Base-by-base conservation (phyloP, 1,139 yeast species). In the Debaryomyces nepalensis region DNA sequence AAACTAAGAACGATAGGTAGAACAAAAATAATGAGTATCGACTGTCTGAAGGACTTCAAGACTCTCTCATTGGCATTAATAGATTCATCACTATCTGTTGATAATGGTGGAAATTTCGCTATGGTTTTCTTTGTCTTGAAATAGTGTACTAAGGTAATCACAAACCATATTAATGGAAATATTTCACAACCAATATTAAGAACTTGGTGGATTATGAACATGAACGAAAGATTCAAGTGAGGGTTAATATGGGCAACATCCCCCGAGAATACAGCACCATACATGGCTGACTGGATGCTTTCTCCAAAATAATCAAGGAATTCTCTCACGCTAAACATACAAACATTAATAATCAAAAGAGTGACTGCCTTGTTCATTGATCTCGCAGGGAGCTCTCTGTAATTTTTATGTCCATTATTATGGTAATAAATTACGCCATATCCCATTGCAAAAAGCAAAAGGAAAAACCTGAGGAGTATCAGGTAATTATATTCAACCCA, bases 381-480 rank as follows among this genome's bases (percentile, higher is more conserved):
- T 3, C 50, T 42, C 6, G 47, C 43, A 2, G 74, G 73, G 9
- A 68, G 44, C 31, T 55, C 45, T 39, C 71, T 51, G 40, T 55
- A 66, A 33, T 62, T 58, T 38, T 52, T 54, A 12, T 69, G 53
- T 26, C 52, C 55, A 2, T 59, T 61, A 29, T 52, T 51, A 31
- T 59, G 63, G 45, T 61, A 62, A 45, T 65, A 70, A 15, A 69
- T 51, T 3, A 68, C 72, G 1, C 75, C 75, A 42, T 63, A 68
- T 0, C 75, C 75, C 73, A 68, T 68, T 30, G 70, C 48, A 45
- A 70, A 67, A 23, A 68, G 42, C 26, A 67, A 57, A n/a, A 58
- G 41, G 29, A 56, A 47, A 38, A 49, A 57, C 5, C 44, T 32
- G 5, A 42, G 18, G 16, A 52, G 44, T 11, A 41, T 26, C 6